Base-by-base conservation (phyloP, 768 basidiomycete species). In the Lactifluus hygrophoroides region DNA sequence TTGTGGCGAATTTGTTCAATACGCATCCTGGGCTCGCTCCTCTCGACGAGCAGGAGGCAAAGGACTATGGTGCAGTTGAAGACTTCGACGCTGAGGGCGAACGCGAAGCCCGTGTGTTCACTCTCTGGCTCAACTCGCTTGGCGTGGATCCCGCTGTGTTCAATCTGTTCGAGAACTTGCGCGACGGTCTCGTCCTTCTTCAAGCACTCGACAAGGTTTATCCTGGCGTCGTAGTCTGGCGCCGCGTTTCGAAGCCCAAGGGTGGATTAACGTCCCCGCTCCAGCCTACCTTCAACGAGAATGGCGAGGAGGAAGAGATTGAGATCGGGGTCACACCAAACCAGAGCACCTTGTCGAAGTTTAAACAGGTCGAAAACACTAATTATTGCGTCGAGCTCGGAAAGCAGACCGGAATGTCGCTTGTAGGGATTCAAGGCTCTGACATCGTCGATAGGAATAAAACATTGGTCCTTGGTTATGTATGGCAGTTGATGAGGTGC, bases 81-180 rank as follows among this genome's bases (percentile, higher is more conserved):
- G 96, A 98, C 74, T 99, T 99, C 66, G 96, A 99, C 62, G 96
- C 95, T 0, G 96, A 99, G 71, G 96, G 96, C 60, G 96, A 99
- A 71, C 85, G 96, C 47, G 96, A 98, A 71, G 96, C 96, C 5
- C 85, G 95, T 37, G 96, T 94, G 30, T 99, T 99, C 70, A 99
- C 89, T 0, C 82, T 99, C 19, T 99, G 96, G 96, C 79, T 99
- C 61, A 99, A 99, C 77, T 94, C 91, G 13, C 80, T 99, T 51
- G 92, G 90, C 61, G 96, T 98, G 58, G 94, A 99, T 54, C 96
- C 96, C 0, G 87, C 85, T 45, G 94, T 99, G 16, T 93, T 90
- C 79, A 94, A 97, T 74, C 73, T 99, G 61, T 98, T 97, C 69
- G 92, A 98, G 77, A 89, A 98, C 69, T 72, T 99, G 69, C 90